phyloP scores from a whole-genome alignment of 2,329 filamentous ascomycete genomes.

The Ceratocystiopsis sp. region DNA sequence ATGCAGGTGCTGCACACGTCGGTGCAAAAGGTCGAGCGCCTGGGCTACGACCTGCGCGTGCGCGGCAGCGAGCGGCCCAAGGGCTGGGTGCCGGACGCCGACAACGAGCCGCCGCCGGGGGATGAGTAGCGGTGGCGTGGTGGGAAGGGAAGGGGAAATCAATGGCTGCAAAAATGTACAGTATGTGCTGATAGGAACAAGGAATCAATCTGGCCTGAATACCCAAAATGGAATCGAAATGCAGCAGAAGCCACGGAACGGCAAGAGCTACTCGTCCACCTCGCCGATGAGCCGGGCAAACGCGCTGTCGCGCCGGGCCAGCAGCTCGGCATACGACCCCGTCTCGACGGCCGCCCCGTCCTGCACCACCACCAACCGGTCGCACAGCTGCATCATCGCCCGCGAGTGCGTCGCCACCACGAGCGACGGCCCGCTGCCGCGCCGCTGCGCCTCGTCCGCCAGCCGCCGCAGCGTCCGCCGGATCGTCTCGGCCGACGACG shows the following conservation, averaged over 20 bases:
- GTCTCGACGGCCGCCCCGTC: conserved; percentile 47
- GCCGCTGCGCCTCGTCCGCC: neutral
- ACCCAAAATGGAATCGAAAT: no score
- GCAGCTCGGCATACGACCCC: conserved; percentile 42
- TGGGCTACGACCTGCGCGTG: conserved; percentile 76
- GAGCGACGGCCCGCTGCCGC: conserved; percentile 29
- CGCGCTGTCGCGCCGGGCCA: conserved; percentile 24
- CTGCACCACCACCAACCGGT: conserved; percentile 57
- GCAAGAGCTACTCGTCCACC: conserved; percentile 3
- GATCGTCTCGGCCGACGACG: conserved; percentile 46
- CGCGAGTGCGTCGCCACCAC: conserved; percentile 66
- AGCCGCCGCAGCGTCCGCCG: conserved; percentile 20
- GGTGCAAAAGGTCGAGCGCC: conserved; percentile 84
- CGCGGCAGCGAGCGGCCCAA: conserved; percentile 76
- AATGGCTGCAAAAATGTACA: no score
- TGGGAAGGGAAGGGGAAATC: no score
- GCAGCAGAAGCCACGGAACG: neutral
- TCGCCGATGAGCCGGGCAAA: conserved; percentile 31
- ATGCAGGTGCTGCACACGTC: conserved; percentile 72
- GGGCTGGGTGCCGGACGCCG: conserved; percentile 75
- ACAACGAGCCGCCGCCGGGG: neutral
- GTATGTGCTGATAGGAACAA: no score
- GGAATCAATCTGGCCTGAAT: no score
- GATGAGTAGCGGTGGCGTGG: no score
- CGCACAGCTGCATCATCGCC: conserved; percentile 75